phyloP scores from a whole-genome alignment of 2,329 filamentous ascomycete species.

The Colletotrichum agaves region DNA sequence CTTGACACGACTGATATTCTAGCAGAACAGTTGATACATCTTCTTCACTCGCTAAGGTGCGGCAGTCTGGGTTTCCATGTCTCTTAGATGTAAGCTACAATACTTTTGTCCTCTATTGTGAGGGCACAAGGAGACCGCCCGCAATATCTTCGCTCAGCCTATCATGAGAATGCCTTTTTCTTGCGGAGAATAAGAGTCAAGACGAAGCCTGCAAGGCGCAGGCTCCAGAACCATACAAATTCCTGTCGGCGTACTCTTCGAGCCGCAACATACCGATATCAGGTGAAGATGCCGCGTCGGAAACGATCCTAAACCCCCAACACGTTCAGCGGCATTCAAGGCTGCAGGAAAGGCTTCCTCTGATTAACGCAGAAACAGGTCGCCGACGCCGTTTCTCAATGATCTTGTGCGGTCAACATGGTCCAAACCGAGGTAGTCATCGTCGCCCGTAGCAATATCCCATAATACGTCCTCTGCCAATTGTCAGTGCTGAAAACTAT shows the following conservation, averaged over 20 bases:
- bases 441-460: slow-evolving; percentile 62
- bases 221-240: slow-evolving; percentile 6
- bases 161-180: slow-evolving; percentile 25
- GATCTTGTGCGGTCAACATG: slow-evolving; percentile 71
- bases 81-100: slow-evolving; percentile 22
- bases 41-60: background rate
- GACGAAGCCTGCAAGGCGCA: slow-evolving; percentile 13
- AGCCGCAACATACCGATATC: slow-evolving; percentile 7
- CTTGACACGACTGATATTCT: too few relatives aligned
- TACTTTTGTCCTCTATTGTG: slow-evolving; percentile 24
- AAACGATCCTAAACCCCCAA: slow-evolving; percentile 14
- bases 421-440: slow-evolving; percentile 73
- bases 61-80: background rate
- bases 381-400: slow-evolving; percentile 68
- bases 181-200: slow-evolving; percentile 6
- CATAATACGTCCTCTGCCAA: slow-evolving; percentile 67
- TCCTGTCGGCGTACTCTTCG: background rate
- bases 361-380: slow-evolving; percentile 67
- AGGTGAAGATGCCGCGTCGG: slow-evolving; percentile 12
- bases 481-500: background rate
- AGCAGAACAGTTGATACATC: background rate
- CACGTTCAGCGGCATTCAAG: slow-evolving; percentile 14
- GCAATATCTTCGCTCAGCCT: slow-evolving; percentile 23
- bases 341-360: background rate
- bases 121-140: slow-evolving; percentile 10